A percentile compares a stretch with the other conserved stretches of the same genome.
These are phyloP conservation scores for Leccinum arenicola DNA, from an alignment of 768 basidiomycete genomes.

Conservation along the genomic window DNA sequence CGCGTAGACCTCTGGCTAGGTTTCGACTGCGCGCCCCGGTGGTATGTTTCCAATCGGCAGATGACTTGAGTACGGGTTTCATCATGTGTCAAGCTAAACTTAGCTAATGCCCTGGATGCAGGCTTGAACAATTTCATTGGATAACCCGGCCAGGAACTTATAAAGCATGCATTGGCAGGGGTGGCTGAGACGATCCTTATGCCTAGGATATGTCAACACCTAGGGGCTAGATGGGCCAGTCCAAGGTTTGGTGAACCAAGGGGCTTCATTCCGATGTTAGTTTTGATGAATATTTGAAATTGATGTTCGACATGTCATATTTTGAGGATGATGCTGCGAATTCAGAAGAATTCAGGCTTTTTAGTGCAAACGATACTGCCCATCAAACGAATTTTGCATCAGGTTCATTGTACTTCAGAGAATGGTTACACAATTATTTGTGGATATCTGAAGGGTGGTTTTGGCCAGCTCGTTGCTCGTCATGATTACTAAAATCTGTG, in stretches of 20 bases:
- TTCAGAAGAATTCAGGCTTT: constrained; percentile 46
- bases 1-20: constrained; percentile 73
- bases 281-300: constrained; percentile 50
- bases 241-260: constrained; percentile 54
- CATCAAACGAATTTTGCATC: constrained; percentile 47
- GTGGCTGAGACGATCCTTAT: constrained; percentile 20
- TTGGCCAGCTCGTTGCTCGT: constrained; percentile 4
- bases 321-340: neutral
- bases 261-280: constrained; percentile 52
- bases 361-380: constrained; percentile 57
- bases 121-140: constrained; percentile 67
- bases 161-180: constrained; percentile 48
- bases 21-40: constrained; percentile 57
- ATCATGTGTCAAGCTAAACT: constrained; percentile 26
- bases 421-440: neutral
- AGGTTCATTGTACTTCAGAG: constrained; percentile 5
- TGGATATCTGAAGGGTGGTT: constrained; percentile 2
- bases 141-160: constrained; percentile 55
- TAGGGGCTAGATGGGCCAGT: constrained; percentile 42
- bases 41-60: constrained; percentile 85
- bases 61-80: constrained; percentile 41
- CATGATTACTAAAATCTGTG: neutral
- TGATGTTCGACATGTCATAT: neutral
- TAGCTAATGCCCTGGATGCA: constrained; percentile 58
- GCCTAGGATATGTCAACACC: constrained; percentile 57